These are phyloP conservation scores for Cupressus sempervirens DNA, from an alignment of 75 land plant species.

Conservation along the genomic window DNA sequence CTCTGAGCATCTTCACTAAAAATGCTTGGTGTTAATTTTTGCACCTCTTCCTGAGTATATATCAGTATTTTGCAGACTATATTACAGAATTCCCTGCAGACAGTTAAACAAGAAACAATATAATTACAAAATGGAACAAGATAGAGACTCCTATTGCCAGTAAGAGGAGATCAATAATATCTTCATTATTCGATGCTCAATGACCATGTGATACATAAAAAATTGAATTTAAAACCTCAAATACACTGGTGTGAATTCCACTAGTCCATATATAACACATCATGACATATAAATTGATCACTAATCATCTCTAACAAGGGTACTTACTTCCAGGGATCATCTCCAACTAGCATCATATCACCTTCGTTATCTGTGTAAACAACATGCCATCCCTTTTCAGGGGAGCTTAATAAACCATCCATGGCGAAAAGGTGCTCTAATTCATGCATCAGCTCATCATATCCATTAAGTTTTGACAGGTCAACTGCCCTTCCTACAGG, in stretches of 20 bases:
- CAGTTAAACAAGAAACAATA: neutral
- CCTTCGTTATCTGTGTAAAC: constrained; percentile 86
- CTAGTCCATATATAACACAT: neutral
- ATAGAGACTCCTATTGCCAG: constrained; percentile 4
- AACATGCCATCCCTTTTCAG: constrained; percentile 70
- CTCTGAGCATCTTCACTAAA: constrained; percentile 51
- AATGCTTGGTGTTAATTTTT: constrained; percentile 36
- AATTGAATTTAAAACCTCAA: neutral
- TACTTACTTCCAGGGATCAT: constrained; percentile 87
- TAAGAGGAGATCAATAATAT: neutral
- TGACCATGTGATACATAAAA: neutral
- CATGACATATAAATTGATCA: neutral
- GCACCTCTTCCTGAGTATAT: constrained; percentile 61
- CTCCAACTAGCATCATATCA: constrained; percentile 88
- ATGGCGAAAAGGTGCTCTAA: constrained; percentile 60
- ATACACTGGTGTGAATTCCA: neutral
- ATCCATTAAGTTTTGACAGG: constrained; percentile 59
- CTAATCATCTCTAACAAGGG: neutral
- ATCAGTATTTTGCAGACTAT: constrained; percentile 54
- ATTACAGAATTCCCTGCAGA: constrained; percentile 53
- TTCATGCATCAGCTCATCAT: constrained; percentile 48
- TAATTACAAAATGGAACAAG: neutral
- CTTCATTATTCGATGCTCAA: neutral
- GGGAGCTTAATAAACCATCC: constrained; percentile 60
- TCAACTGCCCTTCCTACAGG: constrained; percentile 77